Evolutionary conservation across 2,329 filamentous ascomycete genomes (phyloP).

Genomic region (Dichotomopilus funicola): DNA sequence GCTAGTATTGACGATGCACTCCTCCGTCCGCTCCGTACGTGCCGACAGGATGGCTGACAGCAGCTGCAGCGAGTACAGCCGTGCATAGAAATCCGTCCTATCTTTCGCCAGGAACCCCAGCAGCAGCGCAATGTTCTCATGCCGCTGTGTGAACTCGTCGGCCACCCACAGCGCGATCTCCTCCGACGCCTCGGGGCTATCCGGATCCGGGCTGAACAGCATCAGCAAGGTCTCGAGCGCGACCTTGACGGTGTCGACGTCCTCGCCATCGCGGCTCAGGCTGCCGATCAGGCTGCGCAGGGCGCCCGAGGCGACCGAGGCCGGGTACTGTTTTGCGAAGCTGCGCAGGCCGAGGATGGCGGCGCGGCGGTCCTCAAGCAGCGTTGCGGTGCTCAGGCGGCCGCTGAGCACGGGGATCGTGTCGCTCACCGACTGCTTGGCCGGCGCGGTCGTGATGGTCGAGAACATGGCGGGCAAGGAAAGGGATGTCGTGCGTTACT

Average conservation of each 20-base stretch:
- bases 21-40: constrained; percentile 84
- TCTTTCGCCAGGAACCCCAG: constrained; percentile 86
- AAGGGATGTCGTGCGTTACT: constrained; percentile 17
- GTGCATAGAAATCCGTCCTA: constrained; percentile 78
- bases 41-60: constrained; percentile 80
- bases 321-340: constrained; percentile 94
- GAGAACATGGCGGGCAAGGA: constrained; percentile 48
- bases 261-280: constrained; percentile 79
- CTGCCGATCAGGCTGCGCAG: constrained; percentile 80
- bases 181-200: constrained; percentile 85
- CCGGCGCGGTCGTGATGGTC: constrained; percentile 62
- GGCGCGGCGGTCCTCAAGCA: constrained; percentile 89
- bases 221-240: constrained; percentile 92
- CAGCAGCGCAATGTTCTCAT: constrained; percentile 91
- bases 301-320: constrained; percentile 90
- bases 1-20: constrained; percentile 85
- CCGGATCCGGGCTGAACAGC: constrained; percentile 69
- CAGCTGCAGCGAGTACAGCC: constrained; percentile 84
- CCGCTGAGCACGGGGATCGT: constrained; percentile 87
- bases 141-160: constrained; percentile 94
- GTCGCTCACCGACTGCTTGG: constrained; percentile 91
- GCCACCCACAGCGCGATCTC: constrained; percentile 95
- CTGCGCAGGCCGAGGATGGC: constrained; percentile 89
- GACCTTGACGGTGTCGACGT: constrained; percentile 93
- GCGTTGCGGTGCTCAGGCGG: constrained; percentile 78